These are phyloP conservation scores for Cercospora sesami DNA, from an alignment of 2,329 filamentous ascomycete genomes.

Conservation along the genomic window DNA sequence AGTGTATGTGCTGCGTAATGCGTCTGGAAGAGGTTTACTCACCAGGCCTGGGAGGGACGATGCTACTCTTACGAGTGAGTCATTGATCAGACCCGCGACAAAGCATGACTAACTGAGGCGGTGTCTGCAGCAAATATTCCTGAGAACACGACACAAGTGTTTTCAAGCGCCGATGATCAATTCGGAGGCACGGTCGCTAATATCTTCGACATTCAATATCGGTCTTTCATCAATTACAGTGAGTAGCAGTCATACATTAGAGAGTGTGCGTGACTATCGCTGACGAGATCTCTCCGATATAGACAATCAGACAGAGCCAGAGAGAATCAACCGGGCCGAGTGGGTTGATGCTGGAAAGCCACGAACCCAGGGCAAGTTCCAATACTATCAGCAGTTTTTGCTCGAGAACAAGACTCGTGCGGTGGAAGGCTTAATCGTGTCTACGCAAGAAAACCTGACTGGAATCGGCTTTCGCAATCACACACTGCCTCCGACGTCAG, in stretches of 20 bases:
- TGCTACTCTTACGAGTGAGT: constrained; percentile 5
- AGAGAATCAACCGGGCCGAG: neutral
- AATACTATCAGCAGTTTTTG: constrained; percentile 16
- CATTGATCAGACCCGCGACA: neutral
- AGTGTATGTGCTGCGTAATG: neutral
- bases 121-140: neutral
- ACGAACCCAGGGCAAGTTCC: constrained; percentile 11
- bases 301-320: constrained; percentile 15
- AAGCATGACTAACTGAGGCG: neutral
- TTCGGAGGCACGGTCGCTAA: constrained; percentile 8
- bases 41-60: constrained; percentile 1
- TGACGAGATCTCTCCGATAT: neutral
- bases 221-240: constrained; percentile 19
- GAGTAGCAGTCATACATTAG: neutral
- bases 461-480: constrained; percentile 18
- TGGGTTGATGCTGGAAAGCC: constrained; percentile 11
- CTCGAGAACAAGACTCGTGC: constrained; percentile 10
- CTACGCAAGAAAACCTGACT: neutral
- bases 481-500: constrained; percentile 14
- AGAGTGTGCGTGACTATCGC: neutral
- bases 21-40: neutral
- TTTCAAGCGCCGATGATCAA: neutral
- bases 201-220: constrained; percentile 14
- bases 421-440: constrained; percentile 14
- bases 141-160: constrained; percentile 10